Conservation (phyloP, 2,329 filamentous ascomycete genomes). For the Chaetomium sp. region DNA sequence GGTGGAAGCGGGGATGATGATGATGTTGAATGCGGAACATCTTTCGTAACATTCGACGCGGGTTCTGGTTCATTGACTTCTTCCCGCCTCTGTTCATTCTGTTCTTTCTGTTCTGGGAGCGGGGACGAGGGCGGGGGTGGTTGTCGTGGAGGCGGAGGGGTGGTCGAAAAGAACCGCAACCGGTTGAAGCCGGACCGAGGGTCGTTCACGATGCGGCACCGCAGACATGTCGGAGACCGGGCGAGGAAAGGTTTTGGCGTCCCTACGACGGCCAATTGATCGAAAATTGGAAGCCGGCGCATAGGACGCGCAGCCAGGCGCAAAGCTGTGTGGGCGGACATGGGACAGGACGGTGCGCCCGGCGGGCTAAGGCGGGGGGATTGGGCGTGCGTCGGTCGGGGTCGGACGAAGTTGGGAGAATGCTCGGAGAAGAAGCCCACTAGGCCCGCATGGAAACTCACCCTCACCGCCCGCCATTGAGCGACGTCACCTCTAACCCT, state of each 20-base stretch:
- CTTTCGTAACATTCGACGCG: not conserved
- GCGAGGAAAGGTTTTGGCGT: not conserved
- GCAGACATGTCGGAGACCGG: conserved; percentile 25
- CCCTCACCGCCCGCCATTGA: not conserved
- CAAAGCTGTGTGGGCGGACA: conserved; percentile 21
- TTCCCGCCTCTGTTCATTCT: too few relatives aligned
- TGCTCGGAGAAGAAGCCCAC: not conserved
- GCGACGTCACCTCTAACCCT: not conserved
- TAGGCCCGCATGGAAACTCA: not conserved
- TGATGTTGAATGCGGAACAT: not conserved
- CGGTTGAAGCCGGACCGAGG: conserved; percentile 13
- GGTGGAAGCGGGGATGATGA: not conserved
- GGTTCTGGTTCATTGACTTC: not conserved
- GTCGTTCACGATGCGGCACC: conserved; percentile 18
- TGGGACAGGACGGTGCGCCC: conserved; percentile 21
- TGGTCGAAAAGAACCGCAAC: conserved; percentile 28
- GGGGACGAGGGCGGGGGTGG: not conserved
- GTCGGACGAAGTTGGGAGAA: not conserved
- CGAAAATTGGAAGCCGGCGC: conserved; percentile 10
- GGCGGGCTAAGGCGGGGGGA: not conserved
- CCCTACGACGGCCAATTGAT: conserved; percentile 11
- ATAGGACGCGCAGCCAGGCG: conserved; percentile 21
- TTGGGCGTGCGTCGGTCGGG: not conserved
- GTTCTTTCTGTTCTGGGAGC: too few relatives aligned
- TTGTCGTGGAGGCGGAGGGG: conserved; percentile 20